Percentiles rank a stretch among this genome's conserved stretches.
Evolutionary conservation across 345 rosid genomes (phyloP).

Genomic region (Camelina hispida): DNA sequence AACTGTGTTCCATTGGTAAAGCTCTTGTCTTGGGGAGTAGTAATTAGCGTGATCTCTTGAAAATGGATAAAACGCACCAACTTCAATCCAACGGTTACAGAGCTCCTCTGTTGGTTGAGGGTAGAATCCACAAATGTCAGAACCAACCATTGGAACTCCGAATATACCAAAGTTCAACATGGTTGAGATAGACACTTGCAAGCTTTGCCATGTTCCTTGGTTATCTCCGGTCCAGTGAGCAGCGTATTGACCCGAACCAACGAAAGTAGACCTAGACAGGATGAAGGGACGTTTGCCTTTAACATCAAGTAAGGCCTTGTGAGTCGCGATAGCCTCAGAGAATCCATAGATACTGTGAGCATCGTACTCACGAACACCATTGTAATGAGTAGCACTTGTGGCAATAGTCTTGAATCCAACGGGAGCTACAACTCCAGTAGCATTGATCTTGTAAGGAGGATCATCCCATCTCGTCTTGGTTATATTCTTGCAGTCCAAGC

Average conservation of each 20-base stretch:
- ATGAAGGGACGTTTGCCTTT: constrained; percentile 94
- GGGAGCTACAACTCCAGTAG: constrained; percentile 72
- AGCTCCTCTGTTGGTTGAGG: constrained; percentile 93
- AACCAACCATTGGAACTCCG: constrained; percentile 96
- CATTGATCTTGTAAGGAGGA: constrained; percentile 97
- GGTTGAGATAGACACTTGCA: constrained; percentile 85
- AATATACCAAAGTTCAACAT: constrained; percentile 92
- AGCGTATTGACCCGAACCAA: constrained; percentile 88
- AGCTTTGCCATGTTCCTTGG: constrained; percentile 89
- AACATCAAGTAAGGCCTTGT: constrained; percentile 67
- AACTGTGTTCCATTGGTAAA: constrained; percentile 90
- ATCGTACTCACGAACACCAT: constrained; percentile 87
- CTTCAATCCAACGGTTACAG: constrained; percentile 97
- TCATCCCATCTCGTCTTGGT: constrained; percentile 89
- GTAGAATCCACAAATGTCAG: constrained; percentile 95
- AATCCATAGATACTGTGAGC: constrained; percentile 95
- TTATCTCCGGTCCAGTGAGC: constrained; percentile 99
- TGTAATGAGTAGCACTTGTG: constrained; percentile 90
- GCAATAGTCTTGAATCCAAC: constrained; percentile 94
- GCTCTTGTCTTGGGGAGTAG: constrained; percentile 96
- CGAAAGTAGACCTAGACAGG: constrained; percentile 78
- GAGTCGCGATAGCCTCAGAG: constrained; percentile 88
- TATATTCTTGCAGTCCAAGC: constrained; percentile 97
- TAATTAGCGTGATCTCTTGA: constrained; percentile 93
- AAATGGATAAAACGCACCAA: constrained; percentile 94